These are phyloP conservation scores for Lolium perenne DNA, from an alignment of 176 grass and related monocot species.

Conservation along the genomic window DNA sequence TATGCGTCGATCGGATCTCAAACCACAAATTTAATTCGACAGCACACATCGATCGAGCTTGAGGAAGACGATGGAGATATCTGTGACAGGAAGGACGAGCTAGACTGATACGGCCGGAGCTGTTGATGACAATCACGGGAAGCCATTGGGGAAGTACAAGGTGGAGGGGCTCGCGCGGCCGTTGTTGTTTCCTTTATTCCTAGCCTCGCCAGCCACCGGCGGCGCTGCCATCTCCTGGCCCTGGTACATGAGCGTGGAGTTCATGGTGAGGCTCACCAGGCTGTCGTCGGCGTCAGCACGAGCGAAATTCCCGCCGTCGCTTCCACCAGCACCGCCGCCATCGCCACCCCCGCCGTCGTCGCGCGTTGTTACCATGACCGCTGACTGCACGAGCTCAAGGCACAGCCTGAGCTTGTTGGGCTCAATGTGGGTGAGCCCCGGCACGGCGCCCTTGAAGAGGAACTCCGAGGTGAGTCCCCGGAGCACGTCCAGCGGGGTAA, in stretches of 20 bases:
- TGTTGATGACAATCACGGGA: conserved; percentile 40
- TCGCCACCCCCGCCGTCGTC: conserved; percentile 55
- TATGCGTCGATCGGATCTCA: background rate
- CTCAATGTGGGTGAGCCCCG: conserved; percentile 88
- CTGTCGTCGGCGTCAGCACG: conserved; percentile 65
- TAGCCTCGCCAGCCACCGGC: conserved; percentile 37
- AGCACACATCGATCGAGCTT: background rate
- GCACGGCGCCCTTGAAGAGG: conserved; percentile 98
- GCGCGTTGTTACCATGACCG: conserved; percentile 80
- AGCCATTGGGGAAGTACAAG: conserved; percentile 78
- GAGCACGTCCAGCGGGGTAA: conserved; percentile 89
- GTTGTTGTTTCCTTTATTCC: conserved; percentile 51
- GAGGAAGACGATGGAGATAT: background rate
- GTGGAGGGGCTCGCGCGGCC: conserved; percentile 59
- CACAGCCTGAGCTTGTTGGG: conserved; percentile 97
- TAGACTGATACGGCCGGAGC: background rate
- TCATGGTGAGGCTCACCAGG: conserved; percentile 85
- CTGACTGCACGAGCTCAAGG: conserved; percentile 95
- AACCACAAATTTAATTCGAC: conserved; percentile 4
- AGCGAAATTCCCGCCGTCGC: conserved; percentile 40
- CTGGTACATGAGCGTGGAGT: conserved; percentile 82
- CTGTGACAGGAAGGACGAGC: background rate
- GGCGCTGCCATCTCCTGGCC: conserved; percentile 63
- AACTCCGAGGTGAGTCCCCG: conserved; percentile 95
- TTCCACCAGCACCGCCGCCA: conserved; percentile 37